Conservation (phyloP, 345 rosid genomes). For the Euclidium syriacum region DNA sequence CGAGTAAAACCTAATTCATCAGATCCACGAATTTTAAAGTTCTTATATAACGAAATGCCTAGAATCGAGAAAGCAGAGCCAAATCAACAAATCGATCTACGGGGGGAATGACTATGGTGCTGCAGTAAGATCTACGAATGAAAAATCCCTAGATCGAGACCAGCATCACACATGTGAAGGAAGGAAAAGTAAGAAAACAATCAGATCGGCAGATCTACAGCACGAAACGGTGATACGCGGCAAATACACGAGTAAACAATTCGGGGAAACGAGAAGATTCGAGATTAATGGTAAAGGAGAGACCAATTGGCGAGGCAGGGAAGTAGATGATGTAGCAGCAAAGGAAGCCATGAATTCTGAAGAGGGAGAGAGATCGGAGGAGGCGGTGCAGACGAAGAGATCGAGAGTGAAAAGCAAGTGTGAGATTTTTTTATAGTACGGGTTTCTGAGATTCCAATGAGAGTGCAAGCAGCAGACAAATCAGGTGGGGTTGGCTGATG, state of each 20-base stretch:
- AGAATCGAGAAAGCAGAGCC: not conserved
- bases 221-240: not conserved
- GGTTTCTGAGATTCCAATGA: constrained; percentile 22
- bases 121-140: not conserved
- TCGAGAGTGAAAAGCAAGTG: not conserved
- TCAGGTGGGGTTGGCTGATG: constrained; percentile 10
- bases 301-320: constrained; percentile 6
- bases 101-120: not conserved
- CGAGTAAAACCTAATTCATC: not conserved
- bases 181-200: not conserved
- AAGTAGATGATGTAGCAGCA: constrained; percentile 3
- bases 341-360: constrained; percentile 15
- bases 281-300: not conserved
- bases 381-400: constrained; percentile 2
- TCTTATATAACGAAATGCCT: not conserved
- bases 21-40: not conserved
- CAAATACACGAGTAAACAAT: not conserved
- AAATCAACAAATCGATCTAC: not conserved
- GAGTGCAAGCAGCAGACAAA: not conserved
- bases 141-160: constrained; percentile 10
- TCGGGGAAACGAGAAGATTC: not conserved
- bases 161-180: not conserved
- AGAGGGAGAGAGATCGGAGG: not conserved
- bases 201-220: constrained; percentile 5
- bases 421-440: not conserved